Evolutionary conservation across 805 yeast genomes (phyloP).

Genomic region (Wickerhamiella galacta): DNA sequence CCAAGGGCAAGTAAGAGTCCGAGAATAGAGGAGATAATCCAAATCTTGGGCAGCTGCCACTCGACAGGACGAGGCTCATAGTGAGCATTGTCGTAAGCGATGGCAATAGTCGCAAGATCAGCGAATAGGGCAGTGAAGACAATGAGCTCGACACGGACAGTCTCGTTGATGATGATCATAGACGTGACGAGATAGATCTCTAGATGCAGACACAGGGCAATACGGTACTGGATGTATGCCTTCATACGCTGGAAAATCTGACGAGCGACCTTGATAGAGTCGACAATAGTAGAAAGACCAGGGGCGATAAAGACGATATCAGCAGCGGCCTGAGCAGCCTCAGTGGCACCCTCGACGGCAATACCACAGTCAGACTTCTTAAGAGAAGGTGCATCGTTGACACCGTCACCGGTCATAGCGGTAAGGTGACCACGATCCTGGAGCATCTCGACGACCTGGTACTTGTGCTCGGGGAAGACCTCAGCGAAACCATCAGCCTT

Average conservation of each 20-base stretch:
- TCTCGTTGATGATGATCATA: slow-evolving; percentile 83
- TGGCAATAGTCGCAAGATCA: slow-evolving; percentile 92
- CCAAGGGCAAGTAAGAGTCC: slow-evolving; percentile 79
- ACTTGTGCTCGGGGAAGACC: slow-evolving; percentile 96
- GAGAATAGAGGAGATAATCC: slow-evolving; percentile 88
- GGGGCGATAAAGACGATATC: slow-evolving; percentile 92
- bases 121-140: slow-evolving; percentile 95
- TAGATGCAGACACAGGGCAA: slow-evolving; percentile 87
- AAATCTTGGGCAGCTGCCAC: slow-evolving; percentile 93
- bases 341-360: slow-evolving; percentile 97
- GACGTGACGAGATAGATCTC: slow-evolving; percentile 89
- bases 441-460: slow-evolving; percentile 86
- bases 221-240: slow-evolving; percentile 95
- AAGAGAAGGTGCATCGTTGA: slow-evolving; percentile 93
- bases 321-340: slow-evolving; percentile 94
- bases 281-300: slow-evolving; percentile 88
- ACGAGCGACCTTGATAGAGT: slow-evolving; percentile 86
- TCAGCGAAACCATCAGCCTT: slow-evolving; percentile 98
- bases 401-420: slow-evolving; percentile 99
- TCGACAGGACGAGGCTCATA: slow-evolving; percentile 84
- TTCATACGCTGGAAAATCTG: slow-evolving; percentile 99
- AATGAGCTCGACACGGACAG: slow-evolving; percentile 75
- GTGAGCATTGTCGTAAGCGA: slow-evolving; percentile 96
- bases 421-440: slow-evolving; percentile 93
- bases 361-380: slow-evolving; percentile 94